A percentile compares a stretch with the other conserved stretches of the same genome.
Evolutionary conservation across 1,284 basidiomycete genomes (phyloP).

Genomic region (Stygiomarasmius scandens): DNA sequence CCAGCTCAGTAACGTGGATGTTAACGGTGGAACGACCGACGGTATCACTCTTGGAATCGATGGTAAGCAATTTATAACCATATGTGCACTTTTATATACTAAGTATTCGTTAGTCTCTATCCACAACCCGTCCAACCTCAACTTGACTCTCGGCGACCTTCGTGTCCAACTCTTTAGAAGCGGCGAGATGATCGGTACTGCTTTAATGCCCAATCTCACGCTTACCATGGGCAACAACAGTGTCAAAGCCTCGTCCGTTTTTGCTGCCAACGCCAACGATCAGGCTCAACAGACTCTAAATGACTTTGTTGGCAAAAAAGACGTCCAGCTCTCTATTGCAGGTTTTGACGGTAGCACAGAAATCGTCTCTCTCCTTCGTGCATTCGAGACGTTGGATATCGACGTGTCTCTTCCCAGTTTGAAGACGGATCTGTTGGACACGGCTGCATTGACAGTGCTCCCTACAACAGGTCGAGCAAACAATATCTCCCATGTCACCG

Average conservation of each 20-base stretch:
- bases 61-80: conserved; percentile 33
- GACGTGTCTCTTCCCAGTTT: conserved; percentile 66
- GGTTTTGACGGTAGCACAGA: conserved; percentile 67
- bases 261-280: conserved; percentile 63
- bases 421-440: conserved; percentile 56
- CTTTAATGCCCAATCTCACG: conserved; percentile 60
- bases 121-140: conserved; percentile 74
- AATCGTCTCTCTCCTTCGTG: conserved; percentile 60
- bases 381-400: conserved; percentile 66
- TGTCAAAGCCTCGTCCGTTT: conserved; percentile 48
- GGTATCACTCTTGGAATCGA: conserved; percentile 65
- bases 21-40: conserved; percentile 67
- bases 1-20: conserved; percentile 67
- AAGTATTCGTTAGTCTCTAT: conserved; percentile 50
- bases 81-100: background rate
- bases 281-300: conserved; percentile 68
- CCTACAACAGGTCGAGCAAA: conserved; percentile 65
- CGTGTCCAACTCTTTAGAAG: conserved; percentile 65
- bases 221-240: conserved; percentile 63
- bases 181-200: conserved; percentile 56
- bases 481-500: conserved; percentile 70
- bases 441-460: conserved; percentile 64
- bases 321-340: conserved; percentile 54
- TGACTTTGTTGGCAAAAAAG: conserved; percentile 68
- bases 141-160: conserved; percentile 61